Base-by-base conservation (phyloP, 2,329 filamentous ascomycete genomes). In the Claviceps capensis region DNA sequence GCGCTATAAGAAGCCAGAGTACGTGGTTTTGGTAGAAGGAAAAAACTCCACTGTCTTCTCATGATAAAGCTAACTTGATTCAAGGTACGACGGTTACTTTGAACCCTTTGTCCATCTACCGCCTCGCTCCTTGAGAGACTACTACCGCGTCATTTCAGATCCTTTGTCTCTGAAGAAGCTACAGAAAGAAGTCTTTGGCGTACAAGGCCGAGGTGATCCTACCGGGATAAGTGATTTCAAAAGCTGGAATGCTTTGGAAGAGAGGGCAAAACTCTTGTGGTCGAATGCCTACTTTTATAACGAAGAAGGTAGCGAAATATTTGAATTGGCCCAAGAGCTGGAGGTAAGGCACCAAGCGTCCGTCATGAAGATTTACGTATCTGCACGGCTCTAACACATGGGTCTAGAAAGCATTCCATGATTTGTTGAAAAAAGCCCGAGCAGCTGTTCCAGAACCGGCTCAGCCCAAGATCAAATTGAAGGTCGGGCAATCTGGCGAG, bases 281-380 rank as follows among this genome's bases (percentile, higher is more conserved):
- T 78, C 77, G 48, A 96, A 96, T 66, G 88, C 89, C 0, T 85
- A 82, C 61, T 84, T 84, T 54, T 96, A 91, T 72, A 96, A 96
- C 59, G 88, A 95, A 65, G 89, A 95, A 62, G 86, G 85, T 4
- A 95, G 90, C 61, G 85, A 88, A 16, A 90, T 95, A 49, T 88
- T 83, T 57, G 74, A 79, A 22, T 73, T 93, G 55, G 88, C 88
- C 0, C 79, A 82, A 48, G 82, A 93, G 54, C 78, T 96, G 6
- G 83, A 94, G 79, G 87, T 88, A 70, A 48, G 60, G 19, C n/a
- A 4, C 5, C 17, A 19, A 5, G 13, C 9, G 7, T 13, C 17
- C n/a, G 9, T 7, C 14, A 43, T 4, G 14, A 34, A n/a, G 16
- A 9, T 6, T 4, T 4, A 34, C 30, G 30, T 34, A 34, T 34